Percentiles rank a stretch among this genome's conserved stretches.
Conservation (phyloP, 768 basidiomycete species). For the Sporobolomyces roseus region DNA sequence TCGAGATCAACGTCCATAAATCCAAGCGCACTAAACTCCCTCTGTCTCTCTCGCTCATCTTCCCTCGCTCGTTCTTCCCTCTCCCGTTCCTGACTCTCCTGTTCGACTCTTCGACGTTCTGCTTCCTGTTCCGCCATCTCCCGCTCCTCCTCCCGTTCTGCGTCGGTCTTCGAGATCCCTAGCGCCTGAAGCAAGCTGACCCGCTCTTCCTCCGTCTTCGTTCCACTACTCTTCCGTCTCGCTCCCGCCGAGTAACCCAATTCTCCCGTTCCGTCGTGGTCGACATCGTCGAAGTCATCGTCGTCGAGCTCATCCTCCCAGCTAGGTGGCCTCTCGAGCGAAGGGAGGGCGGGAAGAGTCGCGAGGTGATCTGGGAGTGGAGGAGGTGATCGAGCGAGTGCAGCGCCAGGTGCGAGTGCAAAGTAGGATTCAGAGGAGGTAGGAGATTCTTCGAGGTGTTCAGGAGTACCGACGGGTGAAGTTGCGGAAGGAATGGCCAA, state of each 20-base stretch:
- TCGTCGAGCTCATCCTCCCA: constrained; percentile 17
- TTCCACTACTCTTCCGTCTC: constrained; percentile 12
- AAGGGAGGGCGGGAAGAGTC: neutral
- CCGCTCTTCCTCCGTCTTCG: neutral
- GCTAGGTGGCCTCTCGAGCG: neutral
- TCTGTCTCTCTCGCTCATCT: neutral
- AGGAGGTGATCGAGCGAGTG: constrained; percentile 1
- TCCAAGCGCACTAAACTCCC: neutral
- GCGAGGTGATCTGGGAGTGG: constrained; percentile 2
- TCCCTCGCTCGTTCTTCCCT: neutral
- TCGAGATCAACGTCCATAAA: constrained; percentile 27
- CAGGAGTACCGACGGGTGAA: constrained; percentile 16
- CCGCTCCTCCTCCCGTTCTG: neutral
- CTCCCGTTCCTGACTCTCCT: neutral
- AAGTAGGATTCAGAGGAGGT: constrained; percentile 12
- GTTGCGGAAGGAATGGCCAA: neutral
- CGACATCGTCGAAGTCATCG: constrained; percentile 13
- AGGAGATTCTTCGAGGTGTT: constrained; percentile 23
- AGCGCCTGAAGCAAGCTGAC: constrained; percentile 4
- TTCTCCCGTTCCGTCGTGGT: constrained; percentile 18
- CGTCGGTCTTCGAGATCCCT: constrained; percentile 4
- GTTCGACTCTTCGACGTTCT: neutral
- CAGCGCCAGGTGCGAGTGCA: constrained; percentile 10
- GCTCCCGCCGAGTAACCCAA: neutral
- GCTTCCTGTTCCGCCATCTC: neutral